phyloP scores from a whole-genome alignment of 2,329 filamentous ascomycete genomes.

The Arthrobotrys entomopaga region DNA sequence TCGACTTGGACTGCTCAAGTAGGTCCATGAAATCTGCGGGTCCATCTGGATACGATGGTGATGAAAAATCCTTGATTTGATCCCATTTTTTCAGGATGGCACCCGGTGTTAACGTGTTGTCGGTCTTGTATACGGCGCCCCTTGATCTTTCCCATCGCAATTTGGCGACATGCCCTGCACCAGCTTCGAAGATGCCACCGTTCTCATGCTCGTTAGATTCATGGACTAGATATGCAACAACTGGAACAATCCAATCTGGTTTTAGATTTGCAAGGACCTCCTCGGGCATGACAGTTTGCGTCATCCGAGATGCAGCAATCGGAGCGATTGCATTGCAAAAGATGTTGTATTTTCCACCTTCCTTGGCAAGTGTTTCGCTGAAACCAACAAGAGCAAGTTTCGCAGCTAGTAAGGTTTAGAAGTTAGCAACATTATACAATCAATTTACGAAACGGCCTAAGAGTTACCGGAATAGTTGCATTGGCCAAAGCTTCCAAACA shows the following conservation, averaged over 20 bases:
- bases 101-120: constrained; percentile 85
- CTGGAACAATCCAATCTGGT: constrained; percentile 93
- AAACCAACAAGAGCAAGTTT: constrained; percentile 96
- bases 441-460: neutral
- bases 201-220: constrained; percentile 83
- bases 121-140: constrained; percentile 88
- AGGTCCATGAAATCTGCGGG: constrained; percentile 88
- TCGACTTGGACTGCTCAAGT: constrained; percentile 82
- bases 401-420: constrained; percentile 70
- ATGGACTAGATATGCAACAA: constrained; percentile 89
- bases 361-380: constrained; percentile 96
- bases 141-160: constrained; percentile 92
- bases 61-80: constrained; percentile 84
- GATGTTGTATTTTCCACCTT: constrained; percentile 98
- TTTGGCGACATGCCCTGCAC: constrained; percentile 91
- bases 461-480: constrained; percentile 83
- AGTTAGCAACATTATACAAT: constrained; percentile 10
- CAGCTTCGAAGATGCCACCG: constrained; percentile 91
- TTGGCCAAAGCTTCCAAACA: constrained; percentile 96
- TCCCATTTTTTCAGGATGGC: constrained; percentile 91
- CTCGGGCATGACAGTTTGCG: constrained; percentile 92
- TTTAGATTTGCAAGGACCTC: constrained; percentile 85
- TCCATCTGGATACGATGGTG: constrained; percentile 82
- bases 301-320: constrained; percentile 95
- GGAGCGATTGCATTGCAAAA: constrained; percentile 93